phyloP scores from a whole-genome alignment of 2,329 filamentous ascomycete genomes.

The Westerdykella sp. region DNA sequence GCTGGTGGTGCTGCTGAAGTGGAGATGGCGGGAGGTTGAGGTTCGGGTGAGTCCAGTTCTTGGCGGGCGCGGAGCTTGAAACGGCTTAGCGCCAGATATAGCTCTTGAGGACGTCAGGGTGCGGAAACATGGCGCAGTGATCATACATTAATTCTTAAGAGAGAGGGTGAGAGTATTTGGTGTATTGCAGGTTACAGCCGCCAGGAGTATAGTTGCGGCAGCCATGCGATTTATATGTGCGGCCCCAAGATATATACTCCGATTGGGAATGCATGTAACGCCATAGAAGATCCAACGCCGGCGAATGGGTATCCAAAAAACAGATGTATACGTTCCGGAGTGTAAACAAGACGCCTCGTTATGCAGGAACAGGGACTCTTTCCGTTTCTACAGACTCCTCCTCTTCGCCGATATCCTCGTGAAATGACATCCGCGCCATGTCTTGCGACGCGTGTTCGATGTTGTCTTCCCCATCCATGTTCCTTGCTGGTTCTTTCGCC shows the following conservation, averaged over 20 bases:
- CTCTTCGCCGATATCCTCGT: slow-evolving; percentile 1
- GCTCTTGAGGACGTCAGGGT: too few relatives aligned
- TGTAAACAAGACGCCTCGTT: slow-evolving; percentile 1
- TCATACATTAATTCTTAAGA: not conserved
- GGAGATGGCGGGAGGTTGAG: slow-evolving; percentile 4
- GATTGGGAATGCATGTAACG: too few relatives aligned
- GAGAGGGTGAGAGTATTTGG: slow-evolving; percentile 1
- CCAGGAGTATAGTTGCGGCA: too few relatives aligned
- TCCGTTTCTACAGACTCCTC: slow-evolving; percentile 8
- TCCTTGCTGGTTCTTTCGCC: slow-evolving; percentile 39
- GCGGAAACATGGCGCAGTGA: too few relatives aligned
- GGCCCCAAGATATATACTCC: too few relatives aligned
- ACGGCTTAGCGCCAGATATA: slow-evolving; percentile 8
- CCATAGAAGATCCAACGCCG: too few relatives aligned
- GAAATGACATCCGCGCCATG: slow-evolving; percentile 9
- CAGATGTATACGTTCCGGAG: not conserved
- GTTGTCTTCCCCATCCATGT: slow-evolving; percentile 41
- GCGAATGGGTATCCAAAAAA: too few relatives aligned
- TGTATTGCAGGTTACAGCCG: not conserved
- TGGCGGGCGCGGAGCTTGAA: slow-evolving; percentile 6
- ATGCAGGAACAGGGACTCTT: slow-evolving; percentile 13
- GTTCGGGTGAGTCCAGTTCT: slow-evolving; percentile 1
- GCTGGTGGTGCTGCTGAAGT: not conserved
- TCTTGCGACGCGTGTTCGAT: slow-evolving; percentile 48
- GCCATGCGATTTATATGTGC: too few relatives aligned